Percentiles rank a stretch among this genome's conserved stretches.
phyloP scores from a whole-genome alignment of 2,329 filamentous ascomycete species.

The Scedosporium apiospermum region DNA sequence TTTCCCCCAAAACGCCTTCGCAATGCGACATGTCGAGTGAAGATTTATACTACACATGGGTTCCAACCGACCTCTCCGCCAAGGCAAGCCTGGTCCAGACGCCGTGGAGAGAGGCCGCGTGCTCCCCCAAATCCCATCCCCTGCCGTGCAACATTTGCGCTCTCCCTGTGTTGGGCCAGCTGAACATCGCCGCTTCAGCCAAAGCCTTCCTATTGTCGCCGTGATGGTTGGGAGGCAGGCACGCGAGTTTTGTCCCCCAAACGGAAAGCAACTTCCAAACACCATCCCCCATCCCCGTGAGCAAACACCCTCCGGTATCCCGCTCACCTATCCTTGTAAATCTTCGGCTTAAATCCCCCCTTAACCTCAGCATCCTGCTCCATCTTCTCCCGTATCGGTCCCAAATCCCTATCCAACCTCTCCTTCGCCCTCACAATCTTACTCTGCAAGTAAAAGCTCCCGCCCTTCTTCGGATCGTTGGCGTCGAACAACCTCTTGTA shows the following conservation, averaged over 20 bases:
- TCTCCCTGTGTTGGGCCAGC: too few relatives aligned
- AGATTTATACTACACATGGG: slow-evolving; percentile 7
- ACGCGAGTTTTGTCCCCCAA: too few relatives aligned
- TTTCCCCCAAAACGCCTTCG: slow-evolving; percentile 5
- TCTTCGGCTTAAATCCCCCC: slow-evolving; percentile 88
- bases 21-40: slow-evolving; percentile 7
- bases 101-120: neutral
- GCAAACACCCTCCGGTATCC: too few relatives aligned
- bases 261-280: neutral
- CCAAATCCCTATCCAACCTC: slow-evolving; percentile 79
- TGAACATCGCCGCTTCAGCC: too few relatives aligned
- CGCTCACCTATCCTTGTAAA: slow-evolving; percentile 71
- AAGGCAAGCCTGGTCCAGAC: neutral
- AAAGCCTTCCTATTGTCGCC: too few relatives aligned
- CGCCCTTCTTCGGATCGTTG: slow-evolving; percentile 92
- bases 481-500: slow-evolving; percentile 94
- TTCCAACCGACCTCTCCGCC: neutral
- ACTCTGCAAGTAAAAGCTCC: slow-evolving; percentile 97
- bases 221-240: too few relatives aligned
- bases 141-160: neutral
- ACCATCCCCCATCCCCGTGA: neutral
- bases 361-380: slow-evolving; percentile 69
- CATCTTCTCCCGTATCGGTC: slow-evolving; percentile 59
- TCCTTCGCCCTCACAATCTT: slow-evolving; percentile 89
- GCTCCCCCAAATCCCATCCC: neutral